Evolutionary conservation across 192 early-diverging fungal genomes (phyloP).

Genomic region (Coemansia sp.): DNA sequence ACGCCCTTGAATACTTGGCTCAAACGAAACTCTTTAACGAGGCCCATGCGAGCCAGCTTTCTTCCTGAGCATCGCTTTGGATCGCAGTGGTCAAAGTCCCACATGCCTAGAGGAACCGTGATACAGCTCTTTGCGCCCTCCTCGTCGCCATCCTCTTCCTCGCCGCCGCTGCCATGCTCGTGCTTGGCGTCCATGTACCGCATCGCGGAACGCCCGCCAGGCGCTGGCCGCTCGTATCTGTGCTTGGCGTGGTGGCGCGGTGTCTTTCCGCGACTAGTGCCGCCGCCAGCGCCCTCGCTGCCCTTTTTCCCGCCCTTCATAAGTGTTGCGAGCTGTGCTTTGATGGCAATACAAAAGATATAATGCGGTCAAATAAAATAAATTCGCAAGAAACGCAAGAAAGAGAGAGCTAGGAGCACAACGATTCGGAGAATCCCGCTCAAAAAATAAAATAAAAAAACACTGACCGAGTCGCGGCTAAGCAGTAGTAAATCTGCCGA

Average conservation of each 20-base stretch:
- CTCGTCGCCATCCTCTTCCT: background rate
- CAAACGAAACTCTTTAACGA: constrained; percentile 81
- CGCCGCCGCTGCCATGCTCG: background rate
- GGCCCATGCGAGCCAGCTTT: constrained; percentile 79
- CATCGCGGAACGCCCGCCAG: constrained; percentile 15
- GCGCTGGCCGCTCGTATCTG: constrained; percentile 15
- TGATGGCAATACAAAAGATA: too few relatives aligned
- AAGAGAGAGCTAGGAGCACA: background rate
- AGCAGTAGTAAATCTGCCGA: background rate
- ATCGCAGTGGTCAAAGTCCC: constrained; percentile 99
- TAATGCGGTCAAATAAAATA: too few relatives aligned
- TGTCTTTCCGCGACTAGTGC: constrained; percentile 14
- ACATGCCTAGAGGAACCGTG: constrained; percentile 73
- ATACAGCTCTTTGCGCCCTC: constrained; percentile 13
- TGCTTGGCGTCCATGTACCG: background rate
- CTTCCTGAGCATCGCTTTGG: constrained; percentile 97
- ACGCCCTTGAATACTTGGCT: constrained; percentile 89
- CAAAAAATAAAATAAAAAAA: background rate
- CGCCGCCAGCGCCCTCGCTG: background rate
- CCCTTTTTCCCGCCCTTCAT: constrained; percentile 41
- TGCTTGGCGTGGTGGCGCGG: constrained; percentile 36
- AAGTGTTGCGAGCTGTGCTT: too few relatives aligned
- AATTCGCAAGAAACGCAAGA: background rate
- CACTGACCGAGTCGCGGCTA: background rate
- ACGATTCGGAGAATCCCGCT: background rate